Percentiles rank a stretch among this genome's conserved stretches.
Conservation (phyloP, 208 protist species). For the Vickermania spadyakhi region DNA sequence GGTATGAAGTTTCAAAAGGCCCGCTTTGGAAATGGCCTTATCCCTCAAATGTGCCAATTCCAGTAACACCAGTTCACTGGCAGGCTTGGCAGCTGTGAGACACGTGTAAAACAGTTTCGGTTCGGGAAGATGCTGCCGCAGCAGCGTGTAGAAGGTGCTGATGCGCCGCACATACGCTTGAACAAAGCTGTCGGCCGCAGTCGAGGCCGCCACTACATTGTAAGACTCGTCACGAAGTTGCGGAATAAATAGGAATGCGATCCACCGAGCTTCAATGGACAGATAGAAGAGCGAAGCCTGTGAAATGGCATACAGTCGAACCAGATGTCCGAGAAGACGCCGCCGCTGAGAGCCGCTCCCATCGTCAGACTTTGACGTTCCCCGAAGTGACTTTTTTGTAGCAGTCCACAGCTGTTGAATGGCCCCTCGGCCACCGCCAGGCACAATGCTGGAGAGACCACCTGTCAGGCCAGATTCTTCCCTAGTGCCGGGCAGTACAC, state of each 20-base stretch:
- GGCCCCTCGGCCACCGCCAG: not conserved
- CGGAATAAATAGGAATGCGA: constrained; percentile 71
- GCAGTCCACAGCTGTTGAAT: not conserved
- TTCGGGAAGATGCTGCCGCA: constrained; percentile 43
- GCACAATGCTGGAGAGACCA: not conserved
- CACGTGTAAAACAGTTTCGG: constrained; percentile 65
- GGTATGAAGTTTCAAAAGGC: constrained; percentile 37
- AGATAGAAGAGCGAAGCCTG: constrained; percentile 78
- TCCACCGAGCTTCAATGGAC: constrained; percentile 68
- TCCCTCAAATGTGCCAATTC: constrained; percentile 77
- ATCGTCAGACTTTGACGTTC: constrained; percentile 10
- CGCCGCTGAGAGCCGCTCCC: not conserved
- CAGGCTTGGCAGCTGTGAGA: constrained; percentile 56
- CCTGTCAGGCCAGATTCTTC: not conserved
- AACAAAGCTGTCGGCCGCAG: constrained; percentile 72
- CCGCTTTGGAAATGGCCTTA: constrained; percentile 63
- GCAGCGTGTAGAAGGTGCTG: constrained; percentile 56
- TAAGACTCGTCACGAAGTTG: constrained; percentile 84
- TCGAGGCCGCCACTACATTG: constrained; percentile 46
- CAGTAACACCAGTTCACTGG: constrained; percentile 63
- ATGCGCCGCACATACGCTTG: constrained; percentile 70
- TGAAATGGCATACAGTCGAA: constrained; percentile 56
- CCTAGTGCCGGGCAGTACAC: not conserved
- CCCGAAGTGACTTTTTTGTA: not conserved
- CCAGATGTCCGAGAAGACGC: constrained; percentile 43